phyloP scores from a whole-genome alignment of 805 yeast species.

The Maudiozyma saulgeensis region DNA sequence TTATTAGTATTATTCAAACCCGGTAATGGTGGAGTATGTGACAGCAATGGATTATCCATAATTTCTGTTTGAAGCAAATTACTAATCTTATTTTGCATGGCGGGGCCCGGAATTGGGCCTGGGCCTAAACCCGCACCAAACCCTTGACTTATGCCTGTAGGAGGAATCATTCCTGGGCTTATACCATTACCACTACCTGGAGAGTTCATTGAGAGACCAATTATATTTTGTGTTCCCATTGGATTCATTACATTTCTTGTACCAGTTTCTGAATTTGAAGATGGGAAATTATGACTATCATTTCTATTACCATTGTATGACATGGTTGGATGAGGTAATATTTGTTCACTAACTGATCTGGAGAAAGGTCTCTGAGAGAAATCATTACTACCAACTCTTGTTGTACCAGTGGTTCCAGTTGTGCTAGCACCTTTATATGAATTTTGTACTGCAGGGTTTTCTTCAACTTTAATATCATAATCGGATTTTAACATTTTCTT shows the following conservation, averaged over 20 bases:
- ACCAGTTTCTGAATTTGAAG: neutral
- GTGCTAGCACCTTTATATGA: neutral
- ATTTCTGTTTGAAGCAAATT: neutral
- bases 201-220: neutral
- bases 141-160: neutral
- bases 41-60: neutral
- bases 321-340: neutral
- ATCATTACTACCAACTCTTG: neutral
- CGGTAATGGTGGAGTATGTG: neutral
- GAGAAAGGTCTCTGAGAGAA: neutral
- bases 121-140: neutral
- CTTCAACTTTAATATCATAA: constrained; percentile 1
- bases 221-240: neutral
- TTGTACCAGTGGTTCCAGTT: neutral
- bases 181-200: neutral
- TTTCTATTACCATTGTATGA: neutral
- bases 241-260: neutral
- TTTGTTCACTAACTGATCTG: neutral
- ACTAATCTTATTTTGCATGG: neutral
- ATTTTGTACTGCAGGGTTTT: neutral
- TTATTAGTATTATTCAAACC: neutral
- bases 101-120: neutral
- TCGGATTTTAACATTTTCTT: constrained; percentile 12
- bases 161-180: neutral
- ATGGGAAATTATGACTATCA: neutral